phyloP scores from a whole-genome alignment of 1,284 basidiomycete species.

The Ustilago sp. region DNA sequence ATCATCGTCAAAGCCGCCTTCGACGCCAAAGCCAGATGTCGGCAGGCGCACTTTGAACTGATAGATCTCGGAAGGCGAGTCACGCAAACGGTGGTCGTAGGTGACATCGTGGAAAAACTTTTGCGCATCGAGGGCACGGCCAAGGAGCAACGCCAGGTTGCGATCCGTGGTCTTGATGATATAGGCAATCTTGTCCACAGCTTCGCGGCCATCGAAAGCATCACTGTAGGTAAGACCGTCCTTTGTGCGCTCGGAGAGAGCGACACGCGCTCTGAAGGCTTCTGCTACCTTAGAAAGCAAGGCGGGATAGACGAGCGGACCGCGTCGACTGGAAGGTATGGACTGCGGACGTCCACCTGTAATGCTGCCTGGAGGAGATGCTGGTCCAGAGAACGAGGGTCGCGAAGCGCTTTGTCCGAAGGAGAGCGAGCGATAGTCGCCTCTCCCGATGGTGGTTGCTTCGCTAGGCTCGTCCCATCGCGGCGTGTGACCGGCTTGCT shows the following conservation, averaged over 20 bases:
- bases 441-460: slow-evolving; percentile 31
- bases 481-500: slow-evolving; percentile 19
- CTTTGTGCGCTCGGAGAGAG: slow-evolving; percentile 83
- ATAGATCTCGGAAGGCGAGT: slow-evolving; percentile 89
- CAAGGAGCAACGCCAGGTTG: slow-evolving; percentile 91
- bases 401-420: slow-evolving; percentile 38
- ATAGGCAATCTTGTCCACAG: slow-evolving; percentile 94
- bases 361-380: slow-evolving; percentile 49
- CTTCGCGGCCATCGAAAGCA: slow-evolving; percentile 94
- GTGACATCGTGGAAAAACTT: slow-evolving; percentile 99
- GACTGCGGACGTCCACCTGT: slow-evolving; percentile 12
- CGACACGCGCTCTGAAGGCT: slow-evolving; percentile 86
- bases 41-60: slow-evolving; percentile 83
- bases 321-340: slow-evolving; percentile 34
- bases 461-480: slow-evolving; percentile 36
- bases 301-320: slow-evolving; percentile 84
- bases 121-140: slow-evolving; percentile 94
- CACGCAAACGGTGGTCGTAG: slow-evolving; percentile 94
- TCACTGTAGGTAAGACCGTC: slow-evolving; percentile 96
- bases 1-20: slow-evolving; percentile 46
- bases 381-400: slow-evolving; percentile 30
- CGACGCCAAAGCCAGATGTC: slow-evolving; percentile 72
- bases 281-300: slow-evolving; percentile 92
- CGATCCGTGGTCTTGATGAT: slow-evolving; percentile 98
- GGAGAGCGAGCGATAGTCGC: slow-evolving; percentile 52